phyloP scores from a whole-genome alignment of 345 rosid species.

The Populus pruinosa region DNA sequence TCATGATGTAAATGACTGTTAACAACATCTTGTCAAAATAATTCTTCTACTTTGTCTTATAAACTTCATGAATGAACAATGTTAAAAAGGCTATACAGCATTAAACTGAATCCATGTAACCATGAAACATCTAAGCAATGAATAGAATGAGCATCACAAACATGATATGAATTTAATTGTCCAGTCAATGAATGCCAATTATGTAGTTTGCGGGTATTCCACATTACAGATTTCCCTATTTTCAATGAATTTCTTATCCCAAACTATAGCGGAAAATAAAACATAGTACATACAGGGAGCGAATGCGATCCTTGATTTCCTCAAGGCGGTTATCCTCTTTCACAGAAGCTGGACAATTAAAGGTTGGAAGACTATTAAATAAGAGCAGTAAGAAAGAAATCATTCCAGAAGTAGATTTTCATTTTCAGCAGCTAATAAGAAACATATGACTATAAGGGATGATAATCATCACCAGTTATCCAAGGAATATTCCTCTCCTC shows the following conservation, averaged over 20 bases:
- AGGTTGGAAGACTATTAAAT: background rate
- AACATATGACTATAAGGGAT: background rate
- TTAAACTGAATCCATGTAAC: background rate
- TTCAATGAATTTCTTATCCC: background rate
- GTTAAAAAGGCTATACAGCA: background rate
- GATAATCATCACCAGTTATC: conserved; percentile 33
- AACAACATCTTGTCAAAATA: background rate
- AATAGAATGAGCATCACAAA: background rate
- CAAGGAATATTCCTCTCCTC: conserved; percentile 31
- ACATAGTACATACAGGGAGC: conserved; percentile 47
- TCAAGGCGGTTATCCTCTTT: conserved; percentile 53
- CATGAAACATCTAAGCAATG: too few relatives aligned
- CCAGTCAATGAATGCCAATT: background rate
- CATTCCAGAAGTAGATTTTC: background rate
- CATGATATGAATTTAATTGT: background rate
- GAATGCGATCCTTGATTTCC: conserved; percentile 61
- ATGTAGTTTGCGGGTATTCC: background rate
- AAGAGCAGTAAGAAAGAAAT: background rate
- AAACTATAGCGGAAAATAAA: conserved; percentile 7
- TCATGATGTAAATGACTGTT: too few relatives aligned
- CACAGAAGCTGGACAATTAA: conserved; percentile 39
- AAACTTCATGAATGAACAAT: background rate
- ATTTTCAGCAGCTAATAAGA: background rate
- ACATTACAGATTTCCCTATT: background rate
- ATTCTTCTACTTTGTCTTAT: background rate